Conservation (phyloP, 441 rosid species). For the Croton laevigatus region DNA sequence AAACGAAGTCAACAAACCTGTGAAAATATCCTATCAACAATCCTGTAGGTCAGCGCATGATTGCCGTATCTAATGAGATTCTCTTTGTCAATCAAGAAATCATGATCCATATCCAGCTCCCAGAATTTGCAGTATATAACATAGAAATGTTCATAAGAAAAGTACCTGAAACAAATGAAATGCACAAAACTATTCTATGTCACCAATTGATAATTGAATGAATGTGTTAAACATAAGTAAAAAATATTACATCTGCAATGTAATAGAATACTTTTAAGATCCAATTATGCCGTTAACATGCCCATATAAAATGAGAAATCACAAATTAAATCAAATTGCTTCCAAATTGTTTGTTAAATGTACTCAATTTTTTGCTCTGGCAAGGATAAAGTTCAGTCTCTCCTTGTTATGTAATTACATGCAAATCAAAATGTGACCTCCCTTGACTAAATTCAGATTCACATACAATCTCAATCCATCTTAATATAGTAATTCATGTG, state of each 20-base stretch:
- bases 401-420: conserved; percentile 5
- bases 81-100: conserved; percentile 93
- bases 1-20: conserved; percentile 56
- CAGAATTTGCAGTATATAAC: conserved; percentile 98
- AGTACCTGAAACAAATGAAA: conserved; percentile 49
- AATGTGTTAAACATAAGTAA: conserved; percentile 3
- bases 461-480: neutral
- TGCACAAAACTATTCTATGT: neutral
- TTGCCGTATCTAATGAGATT: conserved; percentile 93
- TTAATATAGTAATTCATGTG: neutral
- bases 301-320: neutral
- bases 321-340: neutral
- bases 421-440: neutral
- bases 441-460: neutral
- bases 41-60: conserved; percentile 92
- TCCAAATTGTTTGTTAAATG: neutral
- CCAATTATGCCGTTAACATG: neutral
- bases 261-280: neutral
- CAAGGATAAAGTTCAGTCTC: neutral
- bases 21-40: conserved; percentile 92
- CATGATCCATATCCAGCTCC: conserved; percentile 98
- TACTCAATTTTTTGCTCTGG: neutral
- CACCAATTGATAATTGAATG: neutral
- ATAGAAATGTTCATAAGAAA: conserved; percentile 96
- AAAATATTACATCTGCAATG: neutral